Evolutionary conservation across 768 basidiomycete species (phyloP).

Genomic region (Mycena rebaudengoi): DNA sequence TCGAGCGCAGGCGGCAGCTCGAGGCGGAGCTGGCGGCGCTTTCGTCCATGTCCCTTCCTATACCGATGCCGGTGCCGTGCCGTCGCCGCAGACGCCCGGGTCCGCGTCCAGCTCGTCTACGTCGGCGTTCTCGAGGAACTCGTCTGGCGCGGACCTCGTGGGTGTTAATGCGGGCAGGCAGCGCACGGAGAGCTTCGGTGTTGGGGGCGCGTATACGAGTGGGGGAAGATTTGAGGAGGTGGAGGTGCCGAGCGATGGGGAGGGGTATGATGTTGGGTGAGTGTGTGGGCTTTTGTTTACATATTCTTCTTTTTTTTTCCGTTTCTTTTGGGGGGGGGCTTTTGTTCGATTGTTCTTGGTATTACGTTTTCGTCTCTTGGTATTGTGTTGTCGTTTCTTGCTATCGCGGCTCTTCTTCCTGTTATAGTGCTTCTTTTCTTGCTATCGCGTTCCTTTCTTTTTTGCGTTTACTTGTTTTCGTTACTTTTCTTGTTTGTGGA

Average conservation of each 20-base stretch:
- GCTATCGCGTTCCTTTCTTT: no score
- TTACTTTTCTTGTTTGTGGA: no score
- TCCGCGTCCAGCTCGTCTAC: slow-evolving; percentile 43
- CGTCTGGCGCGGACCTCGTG: slow-evolving; percentile 39
- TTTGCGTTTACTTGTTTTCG: no score
- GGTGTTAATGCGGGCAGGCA: slow-evolving; percentile 45
- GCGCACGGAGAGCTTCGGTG: slow-evolving; percentile 45
- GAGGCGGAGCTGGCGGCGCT: slow-evolving; percentile 67
- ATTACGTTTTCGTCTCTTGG: no score
- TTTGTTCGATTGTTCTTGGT: no score
- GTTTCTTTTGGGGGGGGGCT: no score
- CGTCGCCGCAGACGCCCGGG: background rate
- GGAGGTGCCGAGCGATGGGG: slow-evolving; percentile 74
- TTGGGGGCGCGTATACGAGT: slow-evolving; percentile 29
- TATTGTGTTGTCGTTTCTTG: no score
- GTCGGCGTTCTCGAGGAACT: slow-evolving; percentile 43
- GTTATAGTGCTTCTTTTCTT: no score
- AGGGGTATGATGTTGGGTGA: slow-evolving; percentile 59
- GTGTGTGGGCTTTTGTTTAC: slow-evolving; percentile 33
- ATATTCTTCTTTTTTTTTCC: no score
- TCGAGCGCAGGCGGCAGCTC: slow-evolving; percentile 58
- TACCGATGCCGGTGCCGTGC: slow-evolving; percentile 26
- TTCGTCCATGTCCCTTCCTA: slow-evolving; percentile 37
- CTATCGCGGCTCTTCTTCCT: no score
- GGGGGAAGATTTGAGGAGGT: slow-evolving; percentile 78